These are phyloP conservation scores for Bruguiera parviflora DNA, from an alignment of 345 rosid genomes.

Conservation along the genomic window DNA sequence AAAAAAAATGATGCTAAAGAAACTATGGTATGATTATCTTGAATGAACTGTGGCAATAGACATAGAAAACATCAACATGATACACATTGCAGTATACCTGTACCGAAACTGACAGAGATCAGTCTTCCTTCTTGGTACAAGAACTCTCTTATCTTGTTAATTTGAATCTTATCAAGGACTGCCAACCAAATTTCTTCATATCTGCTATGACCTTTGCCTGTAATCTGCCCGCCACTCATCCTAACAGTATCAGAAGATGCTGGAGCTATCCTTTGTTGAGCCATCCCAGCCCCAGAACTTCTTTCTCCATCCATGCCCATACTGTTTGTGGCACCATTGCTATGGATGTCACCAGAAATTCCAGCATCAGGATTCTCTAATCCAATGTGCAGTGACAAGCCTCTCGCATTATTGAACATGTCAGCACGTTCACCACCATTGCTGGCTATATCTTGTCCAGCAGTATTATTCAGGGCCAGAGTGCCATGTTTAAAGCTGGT, in stretches of 20 bases:
- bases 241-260: constrained; percentile 18
- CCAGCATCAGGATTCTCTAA: constrained; percentile 36
- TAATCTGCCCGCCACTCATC: constrained; percentile 25
- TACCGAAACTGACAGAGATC: constrained; percentile 70
- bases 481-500: constrained; percentile 63
- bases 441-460: constrained; percentile 41
- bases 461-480: constrained; percentile 21
- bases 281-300: constrained; percentile 30
- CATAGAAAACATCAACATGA: background rate
- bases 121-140: constrained; percentile 80
- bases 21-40: background rate
- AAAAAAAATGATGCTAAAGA: too few relatives aligned
- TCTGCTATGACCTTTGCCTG: constrained; percentile 38
- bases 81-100: constrained; percentile 49
- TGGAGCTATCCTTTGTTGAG: constrained; percentile 32
- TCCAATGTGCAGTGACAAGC: constrained; percentile 33
- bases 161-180: constrained; percentile 59
- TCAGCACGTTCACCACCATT: constrained; percentile 33
- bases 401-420: constrained; percentile 28
- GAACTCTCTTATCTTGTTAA: constrained; percentile 55
- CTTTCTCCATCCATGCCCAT: constrained; percentile 39
- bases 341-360: constrained; percentile 22
- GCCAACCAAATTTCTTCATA: constrained; percentile 85
- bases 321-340: constrained; percentile 23
- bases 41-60: background rate